Conservation (phyloP, 1,139 yeast genomes). For the Nadsonia starkeyi-henricii region DNA sequence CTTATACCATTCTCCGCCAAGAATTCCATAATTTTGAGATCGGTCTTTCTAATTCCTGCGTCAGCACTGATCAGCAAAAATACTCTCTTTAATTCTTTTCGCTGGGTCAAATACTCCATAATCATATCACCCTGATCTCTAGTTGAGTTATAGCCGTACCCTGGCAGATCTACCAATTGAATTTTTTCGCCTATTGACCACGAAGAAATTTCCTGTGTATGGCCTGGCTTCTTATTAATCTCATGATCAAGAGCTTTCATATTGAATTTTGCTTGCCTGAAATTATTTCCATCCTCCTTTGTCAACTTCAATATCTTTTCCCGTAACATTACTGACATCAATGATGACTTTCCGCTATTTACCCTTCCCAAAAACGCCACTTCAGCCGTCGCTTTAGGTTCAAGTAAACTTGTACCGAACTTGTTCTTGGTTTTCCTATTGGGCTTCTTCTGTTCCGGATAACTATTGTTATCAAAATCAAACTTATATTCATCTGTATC, state of each 20-base stretch:
- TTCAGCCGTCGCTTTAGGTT: background rate
- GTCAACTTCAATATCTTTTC: background rate
- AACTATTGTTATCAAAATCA: background rate
- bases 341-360: background rate
- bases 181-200: constrained; percentile 34
- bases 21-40: constrained; percentile 36
- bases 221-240: background rate
- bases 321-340: background rate
- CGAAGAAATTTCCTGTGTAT: background rate
- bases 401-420: background rate
- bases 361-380: background rate
- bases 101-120: constrained; percentile 40
- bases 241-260: background rate
- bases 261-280: background rate
- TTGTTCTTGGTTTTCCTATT: background rate
- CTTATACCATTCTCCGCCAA: constrained; percentile 44
- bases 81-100: constrained; percentile 42
- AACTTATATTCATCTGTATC: background rate
- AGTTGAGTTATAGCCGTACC: constrained; percentile 60
- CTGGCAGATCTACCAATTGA: constrained; percentile 70
- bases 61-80: constrained; percentile 47
- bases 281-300: background rate
- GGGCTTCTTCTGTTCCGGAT: background rate
- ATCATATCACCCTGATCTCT: constrained; percentile 57
- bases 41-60: constrained; percentile 45